phyloP scores from a whole-genome alignment of 495 filamentous ascomycete species.

The Friedmanniomyces endolithicus region DNA sequence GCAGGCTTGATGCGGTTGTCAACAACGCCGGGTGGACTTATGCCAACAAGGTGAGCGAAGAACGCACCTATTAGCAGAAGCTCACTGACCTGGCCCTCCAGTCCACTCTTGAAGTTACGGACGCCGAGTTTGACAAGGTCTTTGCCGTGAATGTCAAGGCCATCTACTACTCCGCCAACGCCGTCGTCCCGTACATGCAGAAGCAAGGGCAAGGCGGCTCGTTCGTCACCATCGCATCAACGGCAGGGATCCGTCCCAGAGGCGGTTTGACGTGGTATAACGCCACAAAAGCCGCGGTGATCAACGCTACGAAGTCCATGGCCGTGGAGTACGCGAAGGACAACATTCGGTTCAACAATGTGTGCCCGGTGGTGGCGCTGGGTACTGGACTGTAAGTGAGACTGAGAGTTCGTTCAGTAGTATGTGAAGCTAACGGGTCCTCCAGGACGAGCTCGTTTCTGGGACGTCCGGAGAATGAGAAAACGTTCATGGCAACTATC shows the following conservation, averaged over 20 bases:
- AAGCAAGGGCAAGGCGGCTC: constrained; percentile 21
- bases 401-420: neutral
- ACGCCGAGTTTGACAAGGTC: constrained; percentile 24
- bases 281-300: constrained; percentile 22
- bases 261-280: constrained; percentile 25
- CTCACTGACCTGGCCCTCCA: too few relatives aligned
- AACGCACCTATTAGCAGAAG: too few relatives aligned
- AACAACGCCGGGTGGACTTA: constrained; percentile 64
- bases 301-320: constrained; percentile 21
- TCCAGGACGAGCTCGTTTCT: constrained; percentile 51
- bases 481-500: constrained; percentile 53
- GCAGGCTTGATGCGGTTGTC: constrained; percentile 27
- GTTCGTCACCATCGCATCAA: constrained; percentile 23
- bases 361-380: constrained; percentile 18
- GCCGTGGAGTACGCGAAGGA: constrained; percentile 23
- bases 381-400: constrained; percentile 17
- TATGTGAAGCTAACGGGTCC: constrained; percentile 33
- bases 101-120: constrained; percentile 20
- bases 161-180: constrained; percentile 21
- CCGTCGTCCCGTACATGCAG: constrained; percentile 21
- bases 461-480: constrained; percentile 54
- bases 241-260: constrained; percentile 22
- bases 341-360: constrained; percentile 21
- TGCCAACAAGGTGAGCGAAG: constrained; percentile 55
- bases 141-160: constrained; percentile 23